phyloP scores from a whole-genome alignment of 1,284 basidiomycete genomes.

The Ganoderma resinaceum region DNA sequence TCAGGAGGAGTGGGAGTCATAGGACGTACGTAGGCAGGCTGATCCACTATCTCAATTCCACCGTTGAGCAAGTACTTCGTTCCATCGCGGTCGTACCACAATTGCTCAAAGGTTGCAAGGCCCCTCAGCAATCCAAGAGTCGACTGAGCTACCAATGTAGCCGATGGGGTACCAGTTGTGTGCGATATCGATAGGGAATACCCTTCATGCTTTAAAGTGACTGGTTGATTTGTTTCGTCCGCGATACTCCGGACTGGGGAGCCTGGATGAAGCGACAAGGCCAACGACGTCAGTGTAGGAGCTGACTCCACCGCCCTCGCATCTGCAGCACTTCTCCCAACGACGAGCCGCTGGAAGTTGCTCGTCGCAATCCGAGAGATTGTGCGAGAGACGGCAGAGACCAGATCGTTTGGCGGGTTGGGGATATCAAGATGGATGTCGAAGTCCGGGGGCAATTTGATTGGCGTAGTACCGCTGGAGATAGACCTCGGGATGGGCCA shows the following conservation, averaged over 20 bases:
- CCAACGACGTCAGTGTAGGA: constrained; percentile 39
- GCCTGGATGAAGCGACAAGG: constrained; percentile 45
- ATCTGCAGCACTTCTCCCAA: constrained; percentile 54
- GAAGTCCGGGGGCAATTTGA: constrained; percentile 58
- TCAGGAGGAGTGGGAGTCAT: background rate
- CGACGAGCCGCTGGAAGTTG: constrained; percentile 51
- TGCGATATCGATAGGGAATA: constrained; percentile 69
- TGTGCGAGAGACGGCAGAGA: constrained; percentile 51
- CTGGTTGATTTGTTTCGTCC: constrained; percentile 55
- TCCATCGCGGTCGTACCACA: constrained; percentile 67
- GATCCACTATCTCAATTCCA: constrained; percentile 64
- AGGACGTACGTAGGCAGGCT: constrained; percentile 62
- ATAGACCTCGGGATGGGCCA: constrained; percentile 70
- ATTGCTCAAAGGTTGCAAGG: constrained; percentile 80
- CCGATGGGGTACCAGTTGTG: constrained; percentile 62
- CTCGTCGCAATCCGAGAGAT: constrained; percentile 45
- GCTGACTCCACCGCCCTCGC: constrained; percentile 38
- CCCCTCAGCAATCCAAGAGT: constrained; percentile 82
- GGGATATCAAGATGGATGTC: constrained; percentile 42
- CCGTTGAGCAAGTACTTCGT: constrained; percentile 62
- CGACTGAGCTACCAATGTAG: constrained; percentile 69
- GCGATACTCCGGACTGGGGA: constrained; percentile 47
- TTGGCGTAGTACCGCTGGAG: constrained; percentile 51
- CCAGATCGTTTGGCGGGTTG: constrained; percentile 49
- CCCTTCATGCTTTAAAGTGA: constrained; percentile 63